A percentile compares a stretch with the other conserved stretches of the same genome.
Evolutionary conservation across 176 grass and related monocot genomes (phyloP).

Genomic region (Aegilops speltoides): DNA sequence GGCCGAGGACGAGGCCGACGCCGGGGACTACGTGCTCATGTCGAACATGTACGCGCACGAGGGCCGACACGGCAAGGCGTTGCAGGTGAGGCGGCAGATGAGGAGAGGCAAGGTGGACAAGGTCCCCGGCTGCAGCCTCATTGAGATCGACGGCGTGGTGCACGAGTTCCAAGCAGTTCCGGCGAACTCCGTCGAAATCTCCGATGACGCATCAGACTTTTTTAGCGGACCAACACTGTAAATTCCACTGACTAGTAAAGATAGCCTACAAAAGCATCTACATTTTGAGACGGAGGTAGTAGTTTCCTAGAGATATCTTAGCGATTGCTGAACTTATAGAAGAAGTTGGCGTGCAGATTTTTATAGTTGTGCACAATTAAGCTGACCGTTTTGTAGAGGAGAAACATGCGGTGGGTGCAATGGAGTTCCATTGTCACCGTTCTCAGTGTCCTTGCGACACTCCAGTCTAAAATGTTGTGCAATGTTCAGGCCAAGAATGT

Average conservation of each 20-base stretch:
- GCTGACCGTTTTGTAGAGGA: too few relatives aligned
- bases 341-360: too few relatives aligned
- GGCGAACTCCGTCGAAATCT: not conserved
- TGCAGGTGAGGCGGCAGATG: conserved; percentile 55
- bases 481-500: not conserved
- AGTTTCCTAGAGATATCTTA: too few relatives aligned
- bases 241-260: not conserved
- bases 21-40: conserved; percentile 65
- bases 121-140: conserved; percentile 57
- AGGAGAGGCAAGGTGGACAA: conserved; percentile 49
- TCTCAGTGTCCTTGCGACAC: not conserved
- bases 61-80: conserved; percentile 18
- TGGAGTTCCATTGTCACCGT: not conserved
- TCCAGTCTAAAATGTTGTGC: not conserved
- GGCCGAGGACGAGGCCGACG: not conserved
- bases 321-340: too few relatives aligned
- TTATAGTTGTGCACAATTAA: too few relatives aligned
- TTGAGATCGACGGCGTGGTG: conserved; percentile 79
- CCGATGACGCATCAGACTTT: not conserved
- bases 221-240: not conserved
- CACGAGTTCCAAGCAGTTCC: conserved; percentile 60
- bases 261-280: too few relatives aligned
- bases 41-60: conserved; percentile 59
- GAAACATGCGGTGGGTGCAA: not conserved
- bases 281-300: too few relatives aligned